Percentiles rank a stretch among this genome's conserved stretches.
These are phyloP conservation scores for Aspergillus nomiae DNA, from an alignment of 2,329 filamentous ascomycete genomes.

Conservation along the genomic window DNA sequence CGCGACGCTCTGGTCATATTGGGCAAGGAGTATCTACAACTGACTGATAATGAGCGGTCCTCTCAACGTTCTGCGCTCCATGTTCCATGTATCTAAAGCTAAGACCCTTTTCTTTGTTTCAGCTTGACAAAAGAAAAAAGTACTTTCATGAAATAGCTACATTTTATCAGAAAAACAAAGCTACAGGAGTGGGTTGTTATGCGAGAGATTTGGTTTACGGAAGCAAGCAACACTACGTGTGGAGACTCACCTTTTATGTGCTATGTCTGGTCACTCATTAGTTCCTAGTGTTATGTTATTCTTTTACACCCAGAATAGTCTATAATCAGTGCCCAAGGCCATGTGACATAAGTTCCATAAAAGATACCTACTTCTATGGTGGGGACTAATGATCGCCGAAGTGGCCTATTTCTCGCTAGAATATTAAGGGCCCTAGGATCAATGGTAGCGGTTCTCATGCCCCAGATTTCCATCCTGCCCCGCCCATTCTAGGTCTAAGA, in stretches of 20 bases:
- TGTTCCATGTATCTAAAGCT: neutral
- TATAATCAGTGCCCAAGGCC: neutral
- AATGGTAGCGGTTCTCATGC: neutral
- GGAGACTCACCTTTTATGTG: constrained; percentile 10
- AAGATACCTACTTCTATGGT: neutral
- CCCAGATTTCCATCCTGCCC: neutral
- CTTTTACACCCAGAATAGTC: neutral
- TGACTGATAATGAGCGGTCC: neutral
- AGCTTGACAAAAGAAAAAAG: constrained; percentile 2
- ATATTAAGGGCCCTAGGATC: neutral
- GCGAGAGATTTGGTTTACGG: constrained; percentile 21
- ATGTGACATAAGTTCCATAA: neutral
- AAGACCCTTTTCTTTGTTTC: neutral
- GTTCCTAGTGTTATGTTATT: constrained; percentile 1
- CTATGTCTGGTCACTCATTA: constrained; percentile 12
- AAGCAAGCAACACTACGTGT: constrained; percentile 10
- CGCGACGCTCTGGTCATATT: neutral
- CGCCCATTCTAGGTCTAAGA: neutral
- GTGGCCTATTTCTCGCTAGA: neutral
- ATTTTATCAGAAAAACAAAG: constrained; percentile 20
- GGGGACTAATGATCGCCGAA: neutral
- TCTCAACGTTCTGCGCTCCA: neutral
- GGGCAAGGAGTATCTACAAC: neutral
- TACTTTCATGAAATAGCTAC: constrained; percentile 23
- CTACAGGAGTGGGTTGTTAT: constrained; percentile 21